Percentiles rank a stretch among this genome's conserved stretches.
phyloP scores from a whole-genome alignment of 73 alveolate genomes.

The Paramecium pentaurelia region DNA sequence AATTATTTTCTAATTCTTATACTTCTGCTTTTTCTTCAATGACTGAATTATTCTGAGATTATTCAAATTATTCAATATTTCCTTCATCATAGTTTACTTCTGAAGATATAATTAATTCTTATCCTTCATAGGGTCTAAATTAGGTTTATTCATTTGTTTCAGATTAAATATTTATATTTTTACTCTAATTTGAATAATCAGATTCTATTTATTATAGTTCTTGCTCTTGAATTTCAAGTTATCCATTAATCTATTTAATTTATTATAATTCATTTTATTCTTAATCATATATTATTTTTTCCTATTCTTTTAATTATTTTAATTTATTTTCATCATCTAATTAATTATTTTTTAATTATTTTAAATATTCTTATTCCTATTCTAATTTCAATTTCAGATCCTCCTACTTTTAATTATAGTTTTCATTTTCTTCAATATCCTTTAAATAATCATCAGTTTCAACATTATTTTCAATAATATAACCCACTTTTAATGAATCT shows the following conservation, averaged over 20 bases:
- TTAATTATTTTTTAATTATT: background rate
- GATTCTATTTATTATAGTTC: background rate
- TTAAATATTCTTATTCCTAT: background rate
- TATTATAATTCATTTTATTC: background rate
- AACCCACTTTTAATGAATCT: background rate
- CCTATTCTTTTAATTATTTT: background rate
- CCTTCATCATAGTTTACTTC: background rate
- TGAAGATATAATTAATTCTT: background rate
- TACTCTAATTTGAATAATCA: background rate
- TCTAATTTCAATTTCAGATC: background rate
- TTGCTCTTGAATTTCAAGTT: background rate
- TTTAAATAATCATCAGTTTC: background rate
- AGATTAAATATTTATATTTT: background rate
- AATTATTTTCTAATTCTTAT: background rate
- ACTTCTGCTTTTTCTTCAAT: background rate
- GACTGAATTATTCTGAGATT: background rate
- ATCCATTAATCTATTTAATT: background rate
- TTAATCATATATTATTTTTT: background rate
- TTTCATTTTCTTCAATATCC: background rate
- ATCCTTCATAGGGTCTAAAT: background rate
- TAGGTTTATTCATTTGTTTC: background rate
- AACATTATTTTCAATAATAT: background rate
- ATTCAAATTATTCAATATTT: background rate
- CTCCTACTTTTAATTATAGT: background rate
- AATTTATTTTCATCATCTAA: background rate